These are phyloP conservation scores for Suhomyces vadensis DNA, from an alignment of 805 yeast genomes.

Conservation along the genomic window DNA sequence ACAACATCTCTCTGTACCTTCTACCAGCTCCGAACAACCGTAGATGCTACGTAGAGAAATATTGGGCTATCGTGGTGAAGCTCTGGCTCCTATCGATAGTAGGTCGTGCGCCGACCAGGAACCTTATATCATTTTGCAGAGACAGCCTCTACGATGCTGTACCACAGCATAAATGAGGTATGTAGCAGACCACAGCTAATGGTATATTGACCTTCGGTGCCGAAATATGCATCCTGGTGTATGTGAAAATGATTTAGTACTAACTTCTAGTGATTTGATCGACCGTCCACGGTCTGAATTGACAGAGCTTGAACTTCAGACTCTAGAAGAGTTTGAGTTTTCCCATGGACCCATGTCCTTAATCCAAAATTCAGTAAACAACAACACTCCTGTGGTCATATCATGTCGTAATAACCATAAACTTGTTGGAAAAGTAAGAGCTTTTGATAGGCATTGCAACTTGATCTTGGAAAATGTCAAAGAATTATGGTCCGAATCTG, in stretches of 20 bases:
- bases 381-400: slow-evolving; percentile 75
- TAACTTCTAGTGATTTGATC: slow-evolving; percentile 55
- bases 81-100: no score
- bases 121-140: no score
- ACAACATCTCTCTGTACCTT: no score
- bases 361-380: slow-evolving; percentile 77
- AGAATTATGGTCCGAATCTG: slow-evolving; percentile 75
- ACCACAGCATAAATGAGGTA: slow-evolving; percentile 13
- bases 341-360: slow-evolving; percentile 88
- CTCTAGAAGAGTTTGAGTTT: slow-evolving; percentile 86
- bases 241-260: slow-evolving; percentile 16
- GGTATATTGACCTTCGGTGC: no score
- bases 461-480: slow-evolving; percentile 90
- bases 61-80: no score
- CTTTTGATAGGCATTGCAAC: slow-evolving; percentile 95
- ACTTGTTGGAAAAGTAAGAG: slow-evolving; percentile 83
- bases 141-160: no score
- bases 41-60: no score
- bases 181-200: slow-evolving; percentile 1
- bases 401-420: slow-evolving; percentile 93
- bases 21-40: no score
- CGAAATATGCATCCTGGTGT: no score
- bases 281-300: slow-evolving; percentile 80
- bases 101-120: slow-evolving; percentile 4
- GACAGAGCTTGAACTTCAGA: slow-evolving; percentile 73